Evolutionary conservation across 148 eudicot species (phyloP), one percentile per base, ranked within the genome.

Genomic region (Rhododendron henanense): DNA sequence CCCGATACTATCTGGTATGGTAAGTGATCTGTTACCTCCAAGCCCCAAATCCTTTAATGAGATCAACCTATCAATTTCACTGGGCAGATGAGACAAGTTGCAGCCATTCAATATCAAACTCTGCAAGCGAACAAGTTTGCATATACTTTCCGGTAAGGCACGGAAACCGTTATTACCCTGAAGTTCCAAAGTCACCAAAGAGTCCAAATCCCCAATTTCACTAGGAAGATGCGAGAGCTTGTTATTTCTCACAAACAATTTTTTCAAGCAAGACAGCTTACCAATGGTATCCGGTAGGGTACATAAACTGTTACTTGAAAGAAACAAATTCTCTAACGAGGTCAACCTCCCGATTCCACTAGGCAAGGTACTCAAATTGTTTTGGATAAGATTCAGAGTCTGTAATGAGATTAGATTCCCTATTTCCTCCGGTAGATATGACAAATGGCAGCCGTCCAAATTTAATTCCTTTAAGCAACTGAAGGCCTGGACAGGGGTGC

Each of bases 21-120:
- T 39, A 76, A 21, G 39, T 0, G 39, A 37, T 2, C 18, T 76
- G 48, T 76, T 39, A 5, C 50, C 4, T 8, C 25, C 6, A 39
- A 76, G 47, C 1, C 6, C 0, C 79, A 76, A 19, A 14, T 1
- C 0, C 18, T 0, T 1, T 19, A 76, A 39, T 28, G n/a, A 76
- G 48, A 18, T 3, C 25, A 76, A 76, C 1, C 48, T 18, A 5
- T 9, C 79, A 39, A 76, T 76, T 76, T 41, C 79, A 41, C n/a
- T 39, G 7, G 79, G 79, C 9, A 76, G 25, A 39, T 39, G 9
- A 18, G 79, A 16, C 16, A 76, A 1, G 19, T 76, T 76, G 79
- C 28, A 61, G 19, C 79, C 0, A n/a, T n/a, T n/a, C n/a, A n/a
- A n/a, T n/a, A 0, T 0, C 3, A 59, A 21, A 19, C 2, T 0